A percentile compares a stretch with the other conserved stretches of the same genome.
Conservation (phyloP, 768 basidiomycete species). For the Baorangia bicolor region DNA sequence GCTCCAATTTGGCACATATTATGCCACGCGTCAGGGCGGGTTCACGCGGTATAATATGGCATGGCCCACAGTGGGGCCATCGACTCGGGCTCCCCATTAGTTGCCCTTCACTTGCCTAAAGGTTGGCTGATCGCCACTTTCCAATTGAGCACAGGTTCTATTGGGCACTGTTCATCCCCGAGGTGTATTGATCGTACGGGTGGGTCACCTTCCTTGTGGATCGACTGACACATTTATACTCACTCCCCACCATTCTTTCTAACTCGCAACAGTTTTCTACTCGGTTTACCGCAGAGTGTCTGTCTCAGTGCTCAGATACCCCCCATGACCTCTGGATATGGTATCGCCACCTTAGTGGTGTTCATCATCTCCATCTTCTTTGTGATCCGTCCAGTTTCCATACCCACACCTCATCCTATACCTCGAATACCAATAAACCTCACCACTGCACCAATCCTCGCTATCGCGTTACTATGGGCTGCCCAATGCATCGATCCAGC, state of each 20-base stretch:
- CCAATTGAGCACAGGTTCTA: neutral
- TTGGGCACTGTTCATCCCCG: neutral
- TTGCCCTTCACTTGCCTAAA: too few species aligned
- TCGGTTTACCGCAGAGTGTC: neutral
- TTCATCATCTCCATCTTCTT: slow-evolving; percentile 54
- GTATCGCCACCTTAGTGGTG: slow-evolving; percentile 50
- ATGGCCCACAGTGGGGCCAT: too few species aligned
- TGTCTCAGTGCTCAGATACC: neutral
- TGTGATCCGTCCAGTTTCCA: slow-evolving; percentile 47
- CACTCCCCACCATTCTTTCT: neutral
- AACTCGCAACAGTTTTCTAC: neutral
- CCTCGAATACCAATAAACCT: slow-evolving; percentile 45
- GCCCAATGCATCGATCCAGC: slow-evolving; percentile 45
- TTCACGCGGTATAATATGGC: too few species aligned
- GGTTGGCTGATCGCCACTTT: too few species aligned
- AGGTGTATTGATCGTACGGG: neutral
- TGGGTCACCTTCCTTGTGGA: neutral
- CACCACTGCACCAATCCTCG: slow-evolving; percentile 52
- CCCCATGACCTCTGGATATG: slow-evolving; percentile 43
- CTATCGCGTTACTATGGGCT: slow-evolving; percentile 54
- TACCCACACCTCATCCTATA: slow-evolving; percentile 38
- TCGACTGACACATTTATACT: neutral
- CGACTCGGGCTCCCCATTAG: too few species aligned
- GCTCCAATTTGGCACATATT: too few species aligned
- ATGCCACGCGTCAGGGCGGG: too few species aligned